A percentile compares a stretch with the other conserved stretches of the same genome.
These are phyloP conservation scores for Yarrowia deformans DNA, from an alignment of 805 yeast species.

Conservation along the genomic window DNA sequence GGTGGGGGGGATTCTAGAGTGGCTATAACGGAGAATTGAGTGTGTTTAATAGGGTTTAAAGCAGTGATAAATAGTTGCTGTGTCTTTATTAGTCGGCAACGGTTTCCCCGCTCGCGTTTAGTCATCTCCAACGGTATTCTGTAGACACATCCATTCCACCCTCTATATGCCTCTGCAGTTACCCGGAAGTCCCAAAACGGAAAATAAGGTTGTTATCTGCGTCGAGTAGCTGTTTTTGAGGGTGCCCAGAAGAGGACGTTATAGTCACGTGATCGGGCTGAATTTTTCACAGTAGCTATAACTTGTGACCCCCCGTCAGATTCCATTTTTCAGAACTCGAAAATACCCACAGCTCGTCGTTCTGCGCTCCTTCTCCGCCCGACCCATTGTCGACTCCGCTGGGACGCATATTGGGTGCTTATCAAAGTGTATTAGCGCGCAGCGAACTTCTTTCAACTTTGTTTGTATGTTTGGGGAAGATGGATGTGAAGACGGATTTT, in stretches of 20 bases:
- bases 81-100: too few species aligned
- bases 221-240: not conserved
- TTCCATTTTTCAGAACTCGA: not conserved
- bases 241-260: too few species aligned
- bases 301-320: too few species aligned
- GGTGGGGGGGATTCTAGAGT: too few species aligned
- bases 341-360: not conserved
- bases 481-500: not conserved
- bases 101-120: too few species aligned
- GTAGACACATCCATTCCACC: too few species aligned
- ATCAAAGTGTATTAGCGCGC: constrained; percentile 7
- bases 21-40: too few species aligned
- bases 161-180: not conserved
- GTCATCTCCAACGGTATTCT: too few species aligned
- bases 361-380: too few species aligned
- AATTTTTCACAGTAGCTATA: too few species aligned
- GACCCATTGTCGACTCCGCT: not conserved
- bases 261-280: not conserved
- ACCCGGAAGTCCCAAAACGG: not conserved
- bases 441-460: constrained; percentile 4
- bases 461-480: not conserved
- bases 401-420: not conserved
- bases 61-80: too few species aligned
- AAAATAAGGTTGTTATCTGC: not conserved
- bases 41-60: too few species aligned